Evolutionary conservation across 768 basidiomycete genomes (phyloP).

Genomic region (Jaapia argillacea): DNA sequence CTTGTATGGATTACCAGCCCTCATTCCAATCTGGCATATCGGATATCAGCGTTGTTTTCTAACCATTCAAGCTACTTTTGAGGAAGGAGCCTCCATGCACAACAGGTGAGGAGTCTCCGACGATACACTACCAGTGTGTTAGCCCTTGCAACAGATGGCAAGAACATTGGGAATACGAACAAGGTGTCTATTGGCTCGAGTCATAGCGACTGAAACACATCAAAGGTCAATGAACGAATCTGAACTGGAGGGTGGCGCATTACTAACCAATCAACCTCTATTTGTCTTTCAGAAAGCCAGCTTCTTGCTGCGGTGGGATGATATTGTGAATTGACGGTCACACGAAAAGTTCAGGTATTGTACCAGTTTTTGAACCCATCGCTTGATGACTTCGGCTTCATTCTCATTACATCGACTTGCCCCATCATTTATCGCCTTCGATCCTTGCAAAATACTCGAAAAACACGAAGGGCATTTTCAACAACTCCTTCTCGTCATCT

Average conservation of each 20-base stretch:
- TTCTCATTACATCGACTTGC: constrained; percentile 93
- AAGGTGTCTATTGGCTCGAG: constrained; percentile 78
- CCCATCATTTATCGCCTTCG: constrained; percentile 73
- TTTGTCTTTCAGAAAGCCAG: constrained; percentile 92
- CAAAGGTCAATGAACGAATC: constrained; percentile 3
- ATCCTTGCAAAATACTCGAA: constrained; percentile 88
- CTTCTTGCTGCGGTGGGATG: constrained; percentile 73
- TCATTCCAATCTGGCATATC: constrained; percentile 70
- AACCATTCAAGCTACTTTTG: constrained; percentile 89
- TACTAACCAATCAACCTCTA: constrained; percentile 77
- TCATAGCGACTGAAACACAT: constrained; percentile 73
- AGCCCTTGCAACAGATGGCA: neutral
- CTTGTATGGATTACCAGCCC: no score
- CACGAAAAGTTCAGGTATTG: no score
- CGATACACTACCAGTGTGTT: constrained; percentile 51
- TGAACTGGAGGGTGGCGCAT: neutral
- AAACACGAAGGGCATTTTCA: constrained; percentile 78
- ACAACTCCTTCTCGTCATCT: constrained; percentile 61
- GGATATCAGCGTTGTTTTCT: constrained; percentile 85
- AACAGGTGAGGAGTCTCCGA: constrained; percentile 92
- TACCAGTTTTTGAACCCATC: constrained; percentile 77
- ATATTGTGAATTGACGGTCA: neutral
- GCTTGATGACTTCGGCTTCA: constrained; percentile 77
- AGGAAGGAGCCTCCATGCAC: constrained; percentile 76
- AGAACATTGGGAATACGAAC: constrained; percentile 31